Percentiles rank a stretch among this genome's conserved stretches.
phyloP scores from a whole-genome alignment of 2,329 filamentous ascomycete genomes.

The Fonsecaea nubica region DNA sequence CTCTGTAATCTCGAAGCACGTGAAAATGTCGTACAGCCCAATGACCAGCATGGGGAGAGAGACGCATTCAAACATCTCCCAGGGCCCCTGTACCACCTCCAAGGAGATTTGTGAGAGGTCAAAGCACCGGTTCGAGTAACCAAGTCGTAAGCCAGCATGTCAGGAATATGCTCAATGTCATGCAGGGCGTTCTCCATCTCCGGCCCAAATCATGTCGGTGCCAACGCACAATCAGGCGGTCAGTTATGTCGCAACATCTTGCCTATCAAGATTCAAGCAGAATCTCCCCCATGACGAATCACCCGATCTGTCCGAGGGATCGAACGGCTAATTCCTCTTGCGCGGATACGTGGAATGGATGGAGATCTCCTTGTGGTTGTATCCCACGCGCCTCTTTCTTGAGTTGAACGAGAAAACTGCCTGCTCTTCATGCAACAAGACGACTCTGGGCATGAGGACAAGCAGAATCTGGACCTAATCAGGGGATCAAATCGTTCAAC shows the following conservation, averaged over 20 bases:
- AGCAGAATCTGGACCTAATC: background rate
- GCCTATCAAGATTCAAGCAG: background rate
- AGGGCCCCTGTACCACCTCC: background rate
- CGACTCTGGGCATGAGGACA: background rate
- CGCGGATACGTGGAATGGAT: conserved; percentile 11
- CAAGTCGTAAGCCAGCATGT: background rate
- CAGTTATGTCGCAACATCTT: conserved; percentile 1
- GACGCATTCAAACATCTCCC: background rate
- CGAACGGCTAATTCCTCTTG: conserved; percentile 6
- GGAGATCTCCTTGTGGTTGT: background rate
- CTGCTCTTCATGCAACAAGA: background rate
- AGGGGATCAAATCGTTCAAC: background rate
- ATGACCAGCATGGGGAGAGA: background rate
- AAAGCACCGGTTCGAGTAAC: background rate
- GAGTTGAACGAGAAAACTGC: background rate
- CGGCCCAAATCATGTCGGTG: background rate
- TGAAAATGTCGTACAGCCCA: background rate
- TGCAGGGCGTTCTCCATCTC: background rate
- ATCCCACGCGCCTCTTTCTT: background rate
- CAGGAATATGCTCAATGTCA: background rate
- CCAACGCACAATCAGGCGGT: conserved; percentile 2
- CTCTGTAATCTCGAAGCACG: background rate
- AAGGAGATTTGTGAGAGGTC: background rate
- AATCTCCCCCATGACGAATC: conserved; percentile 2
- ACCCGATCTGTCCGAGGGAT: conserved; percentile 13